These are phyloP conservation scores for Phytophthora pisi DNA, from an alignment of 352 stramenopile genomes.

Conservation along the genomic window DNA sequence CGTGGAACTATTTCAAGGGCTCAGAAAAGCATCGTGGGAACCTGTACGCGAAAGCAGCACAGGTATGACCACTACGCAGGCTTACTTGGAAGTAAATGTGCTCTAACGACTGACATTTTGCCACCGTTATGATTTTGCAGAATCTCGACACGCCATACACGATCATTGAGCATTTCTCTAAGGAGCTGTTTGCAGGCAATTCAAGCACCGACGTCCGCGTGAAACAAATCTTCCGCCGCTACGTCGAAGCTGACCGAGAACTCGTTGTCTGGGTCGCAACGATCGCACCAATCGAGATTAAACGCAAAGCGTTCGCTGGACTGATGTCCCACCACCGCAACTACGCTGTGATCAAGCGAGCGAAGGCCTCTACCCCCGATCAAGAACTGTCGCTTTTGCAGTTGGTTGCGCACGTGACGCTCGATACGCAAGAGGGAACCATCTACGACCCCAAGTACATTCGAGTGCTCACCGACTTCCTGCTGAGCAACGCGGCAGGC, in stretches of 20 bases:
- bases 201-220: conserved; percentile 34
- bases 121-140: conserved; percentile 1
- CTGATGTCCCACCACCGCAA: conserved; percentile 51
- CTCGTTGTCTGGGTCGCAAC: conserved; percentile 35
- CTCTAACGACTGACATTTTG: background rate
- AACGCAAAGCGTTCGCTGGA: conserved; percentile 24
- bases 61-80: conserved; percentile 4
- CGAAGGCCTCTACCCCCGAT: conserved; percentile 29
- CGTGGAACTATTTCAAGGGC: conserved; percentile 29
- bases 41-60: conserved; percentile 18
- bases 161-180: conserved; percentile 42
- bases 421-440: conserved; percentile 41
- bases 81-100: background rate
- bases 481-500: conserved; percentile 40
- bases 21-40: conserved; percentile 22
- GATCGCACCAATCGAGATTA: conserved; percentile 29
- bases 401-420: conserved; percentile 48
- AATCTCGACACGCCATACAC: conserved; percentile 33
- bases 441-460: conserved; percentile 38
- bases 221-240: conserved; percentile 31
- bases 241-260: conserved; percentile 32
- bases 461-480: conserved; percentile 49
- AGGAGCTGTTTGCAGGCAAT: conserved; percentile 36
- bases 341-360: conserved; percentile 60
- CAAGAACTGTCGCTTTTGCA: conserved; percentile 50